Evolutionary conservation across 1,139 yeast species (phyloP), one percentile per base, ranked within the genome.

Genomic region (Pichia kudriavzevii): DNA sequence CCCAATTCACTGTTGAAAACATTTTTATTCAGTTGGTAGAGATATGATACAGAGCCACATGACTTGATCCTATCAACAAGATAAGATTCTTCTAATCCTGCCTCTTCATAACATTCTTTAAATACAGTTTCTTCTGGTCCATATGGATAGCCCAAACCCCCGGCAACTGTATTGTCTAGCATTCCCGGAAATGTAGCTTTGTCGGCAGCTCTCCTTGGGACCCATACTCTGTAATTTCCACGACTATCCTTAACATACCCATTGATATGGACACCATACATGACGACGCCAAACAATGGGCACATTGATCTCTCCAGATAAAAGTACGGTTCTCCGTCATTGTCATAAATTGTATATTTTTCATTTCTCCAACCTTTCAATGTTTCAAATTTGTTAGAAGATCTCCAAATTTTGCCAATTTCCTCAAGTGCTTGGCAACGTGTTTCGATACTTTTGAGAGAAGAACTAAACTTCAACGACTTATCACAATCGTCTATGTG

Each of bases 91-190:
- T 53, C 46, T n/a, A 91, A 59, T 0, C 95, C 94, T 0, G 95
- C 98, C 53, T 91, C 98, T 52, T 91, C 98, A 42, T 64, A 67
- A 48, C 94, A 78, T 54, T 91, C 98, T 53, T 91, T 91, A 15
- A 83, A 48, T 3, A 79, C 75, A 0, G 97, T 88, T 32, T 84
- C 94, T 53, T 66, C 63, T 2, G 79, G 61, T 0, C 91, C 87
- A 46, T 74, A 64, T 0, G 95, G 95, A 52, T 79, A 68, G 0
- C 95, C 95, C 15, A 91, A 55, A 0, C 98, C 98, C 1, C 98
- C 98, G 0, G 95, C 98, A 5, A 91, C 84, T 1, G 94, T 84
- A 53, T 88, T 91, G 56, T 91, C 98, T 29, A 87, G 67, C 83
- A 75, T 80, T 0, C 84, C 81, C 0, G 98, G 97, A 60, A 75